These are phyloP conservation scores for Coprinellus aureogranulatus DNA, from an alignment of 768 basidiomycete species.

Conservation along the genomic window DNA sequence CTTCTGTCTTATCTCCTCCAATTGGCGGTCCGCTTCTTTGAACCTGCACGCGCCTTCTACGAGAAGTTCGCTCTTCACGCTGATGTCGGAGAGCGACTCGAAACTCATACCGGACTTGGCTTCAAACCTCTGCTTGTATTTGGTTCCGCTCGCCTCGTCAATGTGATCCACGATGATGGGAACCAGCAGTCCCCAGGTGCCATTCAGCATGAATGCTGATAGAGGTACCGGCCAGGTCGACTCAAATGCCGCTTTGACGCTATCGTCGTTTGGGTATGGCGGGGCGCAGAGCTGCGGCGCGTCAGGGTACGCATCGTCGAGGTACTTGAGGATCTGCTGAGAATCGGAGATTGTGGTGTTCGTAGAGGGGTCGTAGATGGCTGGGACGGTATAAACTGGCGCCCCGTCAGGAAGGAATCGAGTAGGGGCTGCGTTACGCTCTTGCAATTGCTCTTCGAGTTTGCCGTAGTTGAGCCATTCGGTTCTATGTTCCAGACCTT, in stretches of 20 bases:
- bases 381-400: constrained; percentile 5
- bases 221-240: neutral
- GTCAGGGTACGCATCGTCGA: constrained; percentile 10
- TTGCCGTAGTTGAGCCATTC: constrained; percentile 4
- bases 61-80: neutral
- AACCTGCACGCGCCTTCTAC: neutral
- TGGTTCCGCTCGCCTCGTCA: neutral
- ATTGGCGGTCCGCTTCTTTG: neutral
- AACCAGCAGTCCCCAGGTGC: neutral
- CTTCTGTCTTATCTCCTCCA: neutral
- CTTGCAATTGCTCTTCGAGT: neutral
- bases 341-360: constrained; percentile 7
- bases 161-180: neutral
- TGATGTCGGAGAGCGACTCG: neutral
- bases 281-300: neutral
- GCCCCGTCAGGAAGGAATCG: neutral
- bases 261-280: neutral
- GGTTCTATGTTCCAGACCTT: neutral
- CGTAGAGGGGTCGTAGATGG: constrained; percentile 4
- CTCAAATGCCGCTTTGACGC: neutral
- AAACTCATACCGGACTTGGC: neutral
- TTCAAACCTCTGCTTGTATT: neutral
- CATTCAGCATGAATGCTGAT: too few species aligned
- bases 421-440: neutral
- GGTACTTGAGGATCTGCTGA: constrained; percentile 5